Base-by-base conservation (phyloP, 352 stramenopile species). In the Globisporangium cystogenes region DNA sequence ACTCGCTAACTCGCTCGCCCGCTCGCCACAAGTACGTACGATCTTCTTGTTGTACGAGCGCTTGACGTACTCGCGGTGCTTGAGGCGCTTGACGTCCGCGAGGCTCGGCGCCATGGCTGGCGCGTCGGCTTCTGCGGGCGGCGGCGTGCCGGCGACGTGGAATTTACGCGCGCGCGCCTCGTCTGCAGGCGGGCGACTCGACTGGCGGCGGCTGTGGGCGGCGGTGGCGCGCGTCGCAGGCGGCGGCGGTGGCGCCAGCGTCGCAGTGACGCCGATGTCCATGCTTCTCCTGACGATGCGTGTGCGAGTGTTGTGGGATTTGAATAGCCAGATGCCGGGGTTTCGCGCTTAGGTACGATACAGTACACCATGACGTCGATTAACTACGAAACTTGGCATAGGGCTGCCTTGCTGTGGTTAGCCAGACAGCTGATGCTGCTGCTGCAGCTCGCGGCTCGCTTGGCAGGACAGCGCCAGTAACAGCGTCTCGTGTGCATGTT, bases 21-120 rank as follows among this genome's bases (percentile, higher is more conserved):
- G n/a, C n/a, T n/a, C 31, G 5, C 2, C 1, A 2, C 11, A n/a
- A 10, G 51, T 27, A 74, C 66, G 56, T 76, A 86, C 77, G 47
- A 83, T 66, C 45, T 89, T 86, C 67, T 86, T 85, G 40, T 75
- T 79, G 64, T 89, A 86, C 41, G 74, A 86, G 52, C 73, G 75
- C 46, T 80, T 81, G 43, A 86, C 77, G 58, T 86, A 86, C 51
- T 83, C 72, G 50, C 75, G 73, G 41, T 89, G 77, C 51, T 71
- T 74, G 35, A 86, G 68, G 11, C 75, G 73, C 70, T 85, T 88
- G 24, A 51, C 58, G 51, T 80, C 70, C 18, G 65, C 67, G 27
- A 54, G 39, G 39, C 60, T 70, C 35, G 23, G 39, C 16, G 37
- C 20, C 29, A 55, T 55, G 3, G 6, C 52, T 2, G 31, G 36